Base-by-base conservation (phyloP, 2,329 filamentous ascomycete species). In the Incumbomyces delicatus region DNA sequence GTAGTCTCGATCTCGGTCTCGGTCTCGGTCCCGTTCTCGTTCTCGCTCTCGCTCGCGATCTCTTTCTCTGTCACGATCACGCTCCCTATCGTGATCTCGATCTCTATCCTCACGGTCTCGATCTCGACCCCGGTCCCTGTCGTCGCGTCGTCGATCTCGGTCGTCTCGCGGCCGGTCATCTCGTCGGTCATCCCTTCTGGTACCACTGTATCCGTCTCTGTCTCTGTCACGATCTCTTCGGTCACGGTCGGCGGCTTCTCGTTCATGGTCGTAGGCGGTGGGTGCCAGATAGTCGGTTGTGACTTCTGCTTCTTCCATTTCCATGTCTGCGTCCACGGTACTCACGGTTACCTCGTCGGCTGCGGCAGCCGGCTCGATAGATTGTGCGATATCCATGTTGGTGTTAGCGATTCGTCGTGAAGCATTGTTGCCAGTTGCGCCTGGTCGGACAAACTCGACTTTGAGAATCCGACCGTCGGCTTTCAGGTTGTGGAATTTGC, bases 401-500 rank as follows among this genome's bases (percentile, higher is more conserved):
- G n/a, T 18, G 3, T 3, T 31, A 4, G 3, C 13, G 20, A 3
- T 11, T n/a, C n/a, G 17, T 13, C 41, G 38, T 12, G 38, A 27
- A 8, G 30, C 11, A 1, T 31, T 43, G 27, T 36, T 42, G 13
- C 39, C 45, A 27, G 22, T 27, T 16, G 31, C 6, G 3, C 48
- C 49, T 11, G 59, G 52, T 11, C 64, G 59, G 56, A 76, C 76
- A 53, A 78, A 62, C 50, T 73, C 76, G 44, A 82, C 70, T 48
- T 77, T 74, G 32, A 82, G 65, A 2, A 77, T 59, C 47, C 76
- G 70, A 29, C 78, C 78, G 57, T 83, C 79, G 22, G 79, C 79
- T 75, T 74, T 78, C 58, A 80, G 76, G 53, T 76, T 75, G 62
- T 83, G 76, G 64, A 81, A 81, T 30, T 70, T 78, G 32, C 70